Base-by-base conservation (phyloP, 2,329 filamentous ascomycete genomes). In the Aspergillus proliferans region DNA sequence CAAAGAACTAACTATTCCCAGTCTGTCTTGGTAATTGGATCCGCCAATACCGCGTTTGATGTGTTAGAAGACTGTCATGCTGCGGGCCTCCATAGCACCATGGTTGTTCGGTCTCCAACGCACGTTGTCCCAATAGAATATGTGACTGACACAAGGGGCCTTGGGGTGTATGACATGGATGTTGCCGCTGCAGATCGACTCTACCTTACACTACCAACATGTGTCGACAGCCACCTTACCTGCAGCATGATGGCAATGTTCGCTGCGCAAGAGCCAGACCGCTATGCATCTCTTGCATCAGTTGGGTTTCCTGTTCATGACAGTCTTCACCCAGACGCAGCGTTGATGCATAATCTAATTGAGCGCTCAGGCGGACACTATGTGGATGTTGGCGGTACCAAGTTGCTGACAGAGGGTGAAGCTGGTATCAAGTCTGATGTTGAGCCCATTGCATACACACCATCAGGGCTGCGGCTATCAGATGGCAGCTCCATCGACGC, bases 11-110 rank as follows among this genome's bases (percentile, higher is more conserved):
- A 22, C 5, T 6, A 22, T 22, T 22, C 5, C 30, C 34, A 76
- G 56, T 67, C 65, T 7, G 74, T 67, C 3, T 54, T 76, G 4
- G 66, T 77, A 0, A 61, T 77, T 10, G 74, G 74, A 28, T 71
- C 70, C 18, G 75, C 71, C 47, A 77, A 77, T 52, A 75, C 74
- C 0, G 64, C 58, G 0, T 74, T 77, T 55, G 74, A 77, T 49
- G 68, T 77, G 7, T 69, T 73, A 1, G 67, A 74, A 52, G 72
- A 76, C 56, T 75, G 74, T 60, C 66, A 68, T 45, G 59, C 68
- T 26, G 68, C 69, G 2, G 67, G 68, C 2, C 58, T 71, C n/a
- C 58, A 69, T 19, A 62, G 70, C 14, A 76, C 74, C 22, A 74
- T 77, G 56, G 61, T 75, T 0, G 73, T 75, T 50, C 69, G 74